Evolutionary conservation across 306 rosid species (phyloP).

Genomic region (Cicer yamashitae): DNA sequence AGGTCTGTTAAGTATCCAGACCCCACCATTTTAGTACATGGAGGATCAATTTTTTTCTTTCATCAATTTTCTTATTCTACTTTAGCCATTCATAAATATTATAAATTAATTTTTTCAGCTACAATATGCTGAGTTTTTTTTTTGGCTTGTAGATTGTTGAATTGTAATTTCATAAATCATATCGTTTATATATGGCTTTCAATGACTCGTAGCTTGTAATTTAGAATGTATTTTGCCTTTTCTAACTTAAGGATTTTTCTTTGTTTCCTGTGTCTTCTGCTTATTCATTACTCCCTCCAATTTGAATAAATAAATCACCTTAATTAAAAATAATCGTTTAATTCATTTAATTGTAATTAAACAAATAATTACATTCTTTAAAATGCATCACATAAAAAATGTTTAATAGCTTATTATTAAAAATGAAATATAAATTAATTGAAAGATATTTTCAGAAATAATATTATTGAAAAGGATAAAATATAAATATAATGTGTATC

Average conservation of each 20-base stretch:
- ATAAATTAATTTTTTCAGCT: slow-evolving; percentile 59
- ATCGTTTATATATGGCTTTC: slow-evolving; percentile 41
- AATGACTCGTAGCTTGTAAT: slow-evolving; percentile 32
- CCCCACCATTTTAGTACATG: slow-evolving; percentile 46
- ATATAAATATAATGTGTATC: too few species aligned
- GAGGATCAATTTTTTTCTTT: slow-evolving; percentile 47
- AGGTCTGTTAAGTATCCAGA: slow-evolving; percentile 46
- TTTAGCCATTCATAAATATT: slow-evolving; percentile 55
- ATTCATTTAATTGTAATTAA: too few species aligned
- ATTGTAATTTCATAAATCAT: slow-evolving; percentile 56
- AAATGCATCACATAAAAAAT: too few species aligned
- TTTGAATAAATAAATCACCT: too few species aligned
- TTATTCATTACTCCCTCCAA: background rate
- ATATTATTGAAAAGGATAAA: too few species aligned
- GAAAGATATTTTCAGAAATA: too few species aligned
- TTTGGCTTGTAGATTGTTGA: slow-evolving; percentile 70
- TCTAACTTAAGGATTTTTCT: slow-evolving; percentile 40
- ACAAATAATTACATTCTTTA: too few species aligned
- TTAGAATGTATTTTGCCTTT: slow-evolving; percentile 23
- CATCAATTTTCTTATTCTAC: slow-evolving; percentile 44
- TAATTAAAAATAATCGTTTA: too few species aligned
- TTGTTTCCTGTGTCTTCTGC: background rate
- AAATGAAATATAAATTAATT: too few species aligned
- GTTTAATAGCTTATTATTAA: too few species aligned
- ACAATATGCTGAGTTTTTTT: slow-evolving; percentile 41